Base-by-base conservation (phyloP, 2,329 filamentous ascomycete species). In the Raffaelea arxii region DNA sequence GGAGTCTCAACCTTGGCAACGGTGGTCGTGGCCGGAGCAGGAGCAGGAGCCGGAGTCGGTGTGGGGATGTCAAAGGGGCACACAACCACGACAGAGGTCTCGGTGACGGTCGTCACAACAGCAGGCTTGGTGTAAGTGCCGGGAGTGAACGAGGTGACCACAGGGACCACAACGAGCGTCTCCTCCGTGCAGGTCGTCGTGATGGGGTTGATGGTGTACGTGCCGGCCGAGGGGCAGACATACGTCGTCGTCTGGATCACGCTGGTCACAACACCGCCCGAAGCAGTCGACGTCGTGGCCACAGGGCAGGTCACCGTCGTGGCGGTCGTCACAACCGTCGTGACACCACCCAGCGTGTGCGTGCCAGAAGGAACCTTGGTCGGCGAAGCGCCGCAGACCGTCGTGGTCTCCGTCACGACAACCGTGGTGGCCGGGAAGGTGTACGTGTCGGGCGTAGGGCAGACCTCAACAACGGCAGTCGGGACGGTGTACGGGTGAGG, bases 341-440 rank as follows among this genome's bases (percentile, higher is more conserved):
- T 86, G 49, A 85, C 77, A 69, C 83, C 84, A 55, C 84, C 84
- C 52, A 81, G 66, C 54, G 81, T 86, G 72, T 85, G 72, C 37
- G 73, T 78, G 59, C 84, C 84, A 49, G 73, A 54, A 46, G 80
- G 68, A 43, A 86, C 70, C 43, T 71, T 64, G 54, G 82, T 84
- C 49, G 77, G 73, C 52, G 77, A 71, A 44, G 77, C 74, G 56
- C 65, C 82, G 63, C 77, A 80, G 51, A 85, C 81, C 35, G 80
- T 85, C 55, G 80, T 84, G 50, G 76, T 75, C 63, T 79, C 70
- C 52, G 72, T 80, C 54, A 89, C 67, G 51, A 78, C 82, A 54
- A 86, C 60, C 52, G 84, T 90, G 55, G 75, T 84, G 49, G 83
- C 82, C 55, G 81, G 80, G 72, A 86, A 79, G 55, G 84, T 87